Evolutionary conservation across 1,284 basidiomycete genomes (phyloP), one percentile per base, ranked within the genome.

Genomic region (Lentinula novae-zelandiae): DNA sequence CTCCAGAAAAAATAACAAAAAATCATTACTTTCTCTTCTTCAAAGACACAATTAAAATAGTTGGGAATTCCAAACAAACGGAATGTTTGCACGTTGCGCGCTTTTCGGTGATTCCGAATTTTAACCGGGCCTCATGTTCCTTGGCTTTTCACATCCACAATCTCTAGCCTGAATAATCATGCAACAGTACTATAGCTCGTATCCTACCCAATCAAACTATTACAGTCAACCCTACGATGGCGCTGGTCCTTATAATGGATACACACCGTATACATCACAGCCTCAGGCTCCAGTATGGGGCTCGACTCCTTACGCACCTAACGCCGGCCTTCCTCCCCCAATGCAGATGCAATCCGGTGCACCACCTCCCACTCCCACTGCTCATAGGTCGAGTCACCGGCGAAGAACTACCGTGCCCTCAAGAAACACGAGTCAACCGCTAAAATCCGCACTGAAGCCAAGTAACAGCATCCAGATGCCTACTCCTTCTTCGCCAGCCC

Each of bases 401-500:
- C 36, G 60, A n/a, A 55, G 31, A 52, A 48, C 53, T 27, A 57
- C 49, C n/a, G 42, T 53, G 17, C 50, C 61, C 10, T 13, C 54
- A 39, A 12, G 22, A n/a, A 15, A 46, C 12, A n/a, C 58, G 33
- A 36, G 15, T 8, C 53, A 39, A n/a, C 52, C 61, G 5, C 73
- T 84, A 52, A 87, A 80, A 72, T 82, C 87, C 34, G 86, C 84
- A 0, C 70, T 90, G 70, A 89, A 85, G 71, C 85, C 80, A 65
- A 60, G 69, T 3, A 63, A 68, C 33, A 49, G 46, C 27, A n/a
- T 50, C 40, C 39, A 50, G 39, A 20, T 20, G 44, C 20, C 20
- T 46, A 7, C 39, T 46, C 57, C 61, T 31, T 58, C 62, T 15
- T 38, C 39, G 22, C 50, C 58, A 20, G 60, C 49, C 13, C 60